Evolutionary conservation across 73 alveolate genomes (phyloP), one percentile per base, ranked within the genome.

Genomic region (Effrenium voratum): DNA sequence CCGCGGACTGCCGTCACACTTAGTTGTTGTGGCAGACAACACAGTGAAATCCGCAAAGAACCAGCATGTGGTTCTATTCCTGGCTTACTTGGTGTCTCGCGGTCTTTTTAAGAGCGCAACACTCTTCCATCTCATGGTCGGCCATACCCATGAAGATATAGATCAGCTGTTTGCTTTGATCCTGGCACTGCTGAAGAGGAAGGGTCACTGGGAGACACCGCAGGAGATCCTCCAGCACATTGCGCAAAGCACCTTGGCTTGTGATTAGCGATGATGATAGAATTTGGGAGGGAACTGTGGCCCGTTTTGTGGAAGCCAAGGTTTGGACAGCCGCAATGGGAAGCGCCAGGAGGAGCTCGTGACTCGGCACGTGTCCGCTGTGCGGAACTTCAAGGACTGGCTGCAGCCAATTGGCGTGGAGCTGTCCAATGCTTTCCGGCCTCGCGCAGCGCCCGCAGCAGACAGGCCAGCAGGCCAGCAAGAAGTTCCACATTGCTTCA

Each of bases 11-110:
- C 92, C 92, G 0, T 15, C 70, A 26, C 92, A 81, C n/a, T 19
- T 81, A 34, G 52, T 81, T 45, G 49, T 81, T 0, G 92, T 81
- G 2, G 92, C 92, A 10, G 92, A 81, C 92, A 81, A 81, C 92
- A 81, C 92, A 30, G 47, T 32, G 46, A 49, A 46, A 52, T 32
- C 47, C 0, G 72, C 75, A 2, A 46, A 47, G 19, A 81, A 81
- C 52, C 92, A 49, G 59, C n/a, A 0, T 26, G 55, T 49, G 49
- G 16, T 81, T 47, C 19, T 30, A n/a, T 49, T 24, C 46, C 34
- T 81, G 70, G 13, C 49, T 32, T n/a, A 26, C n/a, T 34, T 81
- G 4, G 52, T 52, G 15, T 34, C 15, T 75, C 44, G 73, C 13
- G 47, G 30, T 13, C 8, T 32, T 32, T 81, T 81, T 36, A 45